A percentile compares a stretch with the other conserved stretches of the same genome.
phyloP scores from a whole-genome alignment of 2,329 filamentous ascomycete genomes.

The Neurospora sp. region DNA sequence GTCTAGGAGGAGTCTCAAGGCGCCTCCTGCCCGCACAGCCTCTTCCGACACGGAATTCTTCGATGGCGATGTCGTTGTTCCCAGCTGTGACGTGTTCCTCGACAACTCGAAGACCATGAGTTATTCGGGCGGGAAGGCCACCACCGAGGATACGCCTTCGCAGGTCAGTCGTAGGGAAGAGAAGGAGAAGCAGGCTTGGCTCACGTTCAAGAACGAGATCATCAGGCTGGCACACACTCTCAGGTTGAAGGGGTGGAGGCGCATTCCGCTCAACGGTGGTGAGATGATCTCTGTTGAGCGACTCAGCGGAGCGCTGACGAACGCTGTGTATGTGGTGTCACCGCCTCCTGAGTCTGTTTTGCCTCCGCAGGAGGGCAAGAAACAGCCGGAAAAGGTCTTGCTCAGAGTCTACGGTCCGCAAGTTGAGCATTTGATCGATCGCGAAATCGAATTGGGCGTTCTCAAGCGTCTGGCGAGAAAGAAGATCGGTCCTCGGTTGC shows the following conservation, averaged over 20 bases:
- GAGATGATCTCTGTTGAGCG: conserved; percentile 61
- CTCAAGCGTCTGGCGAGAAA: conserved; percentile 78
- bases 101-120: conserved; percentile 86
- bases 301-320: conserved; percentile 85
- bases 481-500: conserved; percentile 80
- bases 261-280: conserved; percentile 62
- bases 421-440: conserved; percentile 90
- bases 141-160: conserved; percentile 30
- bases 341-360: conserved; percentile 57
- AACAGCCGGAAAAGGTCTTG: conserved; percentile 57
- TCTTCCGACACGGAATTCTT: conserved; percentile 80
- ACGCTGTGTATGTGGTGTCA: conserved; percentile 89
- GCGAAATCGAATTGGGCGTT: conserved; percentile 80
- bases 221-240: conserved; percentile 82
- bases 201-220: conserved; percentile 85
- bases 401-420: conserved; percentile 91
- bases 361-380: conserved; percentile 30
- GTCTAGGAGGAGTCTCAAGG: conserved; percentile 27
- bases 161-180: conserved; percentile 37
- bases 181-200: conserved; percentile 70
- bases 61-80: conserved; percentile 75
- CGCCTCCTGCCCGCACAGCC: conserved; percentile 31
- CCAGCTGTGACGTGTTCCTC: conserved; percentile 70
- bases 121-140: conserved; percentile 50
- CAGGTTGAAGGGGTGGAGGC: conserved; percentile 82